These are phyloP conservation scores for Aureobasidium leucospermi DNA, from an alignment of 2,329 filamentous ascomycete species.

Conservation along the genomic window DNA sequence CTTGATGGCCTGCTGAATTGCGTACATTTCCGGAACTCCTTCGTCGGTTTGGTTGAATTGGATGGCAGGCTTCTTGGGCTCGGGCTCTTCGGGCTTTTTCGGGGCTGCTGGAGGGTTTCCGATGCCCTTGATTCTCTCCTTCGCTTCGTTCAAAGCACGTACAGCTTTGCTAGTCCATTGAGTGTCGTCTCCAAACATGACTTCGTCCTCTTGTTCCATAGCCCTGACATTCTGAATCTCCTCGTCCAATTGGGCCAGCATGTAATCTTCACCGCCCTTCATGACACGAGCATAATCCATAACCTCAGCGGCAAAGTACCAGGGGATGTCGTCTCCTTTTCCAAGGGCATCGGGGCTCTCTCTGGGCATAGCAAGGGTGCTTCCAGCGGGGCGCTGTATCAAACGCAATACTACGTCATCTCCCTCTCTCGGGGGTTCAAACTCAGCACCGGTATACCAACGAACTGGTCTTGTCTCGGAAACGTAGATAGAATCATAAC, in stretches of 20 bases:
- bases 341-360: conserved; percentile 68
- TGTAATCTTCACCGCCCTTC: conserved; percentile 87
- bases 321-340: conserved; percentile 72
- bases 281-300: conserved; percentile 92
- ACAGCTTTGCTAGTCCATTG: conserved; percentile 88
- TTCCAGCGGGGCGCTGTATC: conserved; percentile 71
- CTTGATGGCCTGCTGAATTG: conserved; percentile 39
- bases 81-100: conserved; percentile 41
- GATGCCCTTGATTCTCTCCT: conserved; percentile 64
- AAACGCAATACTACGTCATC: conserved; percentile 84
- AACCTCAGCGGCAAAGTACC: conserved; percentile 91
- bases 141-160: conserved; percentile 62
- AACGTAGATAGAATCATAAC: conserved; percentile 88
- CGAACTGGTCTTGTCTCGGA: conserved; percentile 82
- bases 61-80: conserved; percentile 41
- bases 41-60: conserved; percentile 40
- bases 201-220: conserved; percentile 82
- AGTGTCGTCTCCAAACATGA: conserved; percentile 86
- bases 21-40: conserved; percentile 46
- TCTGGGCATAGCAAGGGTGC: conserved; percentile 78
- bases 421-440: conserved; percentile 69
- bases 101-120: conserved; percentile 54
- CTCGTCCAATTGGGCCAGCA: conserved; percentile 69
- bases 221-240: conserved; percentile 67
- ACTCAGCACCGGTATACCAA: conserved; percentile 86